Conservation (phyloP, 495 filamentous ascomycete genomes). For the Achaetomiella virescens region DNA sequence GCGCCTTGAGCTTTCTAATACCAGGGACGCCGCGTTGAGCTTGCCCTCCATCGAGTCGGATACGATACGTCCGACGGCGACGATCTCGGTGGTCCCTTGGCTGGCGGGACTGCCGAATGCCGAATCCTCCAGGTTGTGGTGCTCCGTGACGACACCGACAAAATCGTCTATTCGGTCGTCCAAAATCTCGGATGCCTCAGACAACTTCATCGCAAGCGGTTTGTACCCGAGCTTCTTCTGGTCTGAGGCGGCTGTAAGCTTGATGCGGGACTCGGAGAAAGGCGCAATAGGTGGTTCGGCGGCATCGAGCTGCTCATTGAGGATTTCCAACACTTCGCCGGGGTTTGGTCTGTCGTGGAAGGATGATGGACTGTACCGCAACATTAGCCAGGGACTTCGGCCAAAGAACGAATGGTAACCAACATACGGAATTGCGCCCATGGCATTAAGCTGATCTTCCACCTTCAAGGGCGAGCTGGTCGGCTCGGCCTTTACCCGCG, state of each 20-base stretch:
- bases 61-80: conserved; percentile 85
- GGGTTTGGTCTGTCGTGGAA: conserved; percentile 68
- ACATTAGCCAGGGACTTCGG: background rate
- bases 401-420: too few relatives aligned
- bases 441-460: conserved; percentile 36
- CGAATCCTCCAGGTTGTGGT: conserved; percentile 70
- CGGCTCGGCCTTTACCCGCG: conserved; percentile 38
- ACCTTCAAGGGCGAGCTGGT: conserved; percentile 42
- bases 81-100: conserved; percentile 76
- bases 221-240: conserved; percentile 86
- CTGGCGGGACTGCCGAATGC: conserved; percentile 80
- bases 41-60: conserved; percentile 79
- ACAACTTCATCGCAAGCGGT: conserved; percentile 86
- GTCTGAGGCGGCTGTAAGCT: conserved; percentile 74
- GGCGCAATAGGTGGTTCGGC: conserved; percentile 69
- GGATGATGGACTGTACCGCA: conserved; percentile 36
- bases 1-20: conserved; percentile 82
- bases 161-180: conserved; percentile 96
- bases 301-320: conserved; percentile 67
- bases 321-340: conserved; percentile 72
- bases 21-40: conserved; percentile 72
- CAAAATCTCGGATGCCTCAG: conserved; percentile 83
- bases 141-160: conserved; percentile 57
- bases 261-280: conserved; percentile 68
- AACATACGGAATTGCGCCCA: conserved; percentile 35